Evolutionary conservation across 192 early-diverging fungal species (phyloP), one percentile per base, ranked within the genome.

Genomic region (Coemansia sp.): DNA sequence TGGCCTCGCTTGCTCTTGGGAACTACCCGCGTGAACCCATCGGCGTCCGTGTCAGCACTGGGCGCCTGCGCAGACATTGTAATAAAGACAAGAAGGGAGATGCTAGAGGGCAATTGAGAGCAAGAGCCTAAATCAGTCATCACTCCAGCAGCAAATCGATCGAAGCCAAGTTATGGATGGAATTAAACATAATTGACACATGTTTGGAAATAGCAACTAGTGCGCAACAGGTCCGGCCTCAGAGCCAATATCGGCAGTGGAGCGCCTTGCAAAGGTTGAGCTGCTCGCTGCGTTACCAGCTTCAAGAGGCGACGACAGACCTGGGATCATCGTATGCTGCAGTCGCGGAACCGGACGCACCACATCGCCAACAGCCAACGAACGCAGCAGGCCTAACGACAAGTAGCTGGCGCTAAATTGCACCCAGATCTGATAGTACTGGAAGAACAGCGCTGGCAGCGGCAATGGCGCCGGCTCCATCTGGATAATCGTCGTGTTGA

Each of bases 351-450:
- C 88, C 1, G 89, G 85, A 32, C 84, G 84, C 27, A 97, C 91
- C 11, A 88, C 85, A 27, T 90, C 83, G 1, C 95, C 95, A 9
- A 83, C 86, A 7, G 95, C 73, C 26, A 97, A 74, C 48, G 91
- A 91, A 15, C 74, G 74, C 42, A 94, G 74, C 12, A 90, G 84
- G 21, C 88, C 82, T 24, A 84, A 67, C n/a, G 89, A 87, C 65
- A 97, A 80, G 53, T 95, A 95, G 59, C 89, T 87, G 0, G 85
- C 84, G 33, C 85, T 84, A n/a, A 97, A 75, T 44, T 91, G 82
- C 32, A 82, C 80, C 86, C 84, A 91, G 8, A 98, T 80, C 44
- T 93, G 87, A 52, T 86, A 80, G 62, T 95, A 98, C 72, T 98
- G 93, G 71, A 95, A 95, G 62, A 98, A 94, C 19, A 98, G 88